Percentiles rank a stretch among this genome's conserved stretches.
Conservation (phyloP, 2,329 filamentous ascomycete genomes). For the Cercospora janseana region DNA sequence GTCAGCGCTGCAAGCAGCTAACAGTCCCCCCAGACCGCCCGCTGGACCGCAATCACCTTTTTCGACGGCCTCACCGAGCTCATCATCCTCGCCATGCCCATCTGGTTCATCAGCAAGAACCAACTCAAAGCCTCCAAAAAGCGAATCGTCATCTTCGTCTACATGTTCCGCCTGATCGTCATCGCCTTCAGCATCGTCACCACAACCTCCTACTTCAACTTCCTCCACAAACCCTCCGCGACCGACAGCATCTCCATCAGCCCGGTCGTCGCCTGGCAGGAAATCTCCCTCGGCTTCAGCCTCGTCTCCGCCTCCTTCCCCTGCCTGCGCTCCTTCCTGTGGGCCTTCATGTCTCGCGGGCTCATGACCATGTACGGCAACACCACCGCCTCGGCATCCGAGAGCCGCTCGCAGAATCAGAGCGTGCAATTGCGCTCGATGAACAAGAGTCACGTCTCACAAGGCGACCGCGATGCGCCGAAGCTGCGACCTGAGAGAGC, state of each 20-base stretch:
- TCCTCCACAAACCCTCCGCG: constrained; percentile 18
- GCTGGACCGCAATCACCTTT: constrained; percentile 24
- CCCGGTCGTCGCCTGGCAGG: constrained; percentile 26
- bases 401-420: constrained; percentile 11
- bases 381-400: constrained; percentile 18
- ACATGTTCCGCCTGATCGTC: constrained; percentile 24
- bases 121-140: constrained; percentile 28
- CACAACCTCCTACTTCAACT: constrained; percentile 27
- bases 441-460: constrained; percentile 18
- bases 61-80: constrained; percentile 27
- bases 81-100: constrained; percentile 27
- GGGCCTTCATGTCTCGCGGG: constrained; percentile 28
- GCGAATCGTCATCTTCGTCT: constrained; percentile 27
- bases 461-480: background rate
- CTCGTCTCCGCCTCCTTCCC: constrained; percentile 32
- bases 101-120: constrained; percentile 30
- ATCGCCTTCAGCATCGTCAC: constrained; percentile 23
- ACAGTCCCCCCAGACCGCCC: constrained; percentile 14
- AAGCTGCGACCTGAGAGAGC: constrained; percentile 8
- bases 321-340: constrained; percentile 29
- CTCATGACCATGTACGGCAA: constrained; percentile 30
- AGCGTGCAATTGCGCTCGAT: constrained; percentile 23
- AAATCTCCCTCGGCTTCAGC: constrained; percentile 28
- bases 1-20: background rate
- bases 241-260: constrained; percentile 25